phyloP scores from a whole-genome alignment of 352 stramenopile species.

The Phytophthora ohioensis region DNA sequence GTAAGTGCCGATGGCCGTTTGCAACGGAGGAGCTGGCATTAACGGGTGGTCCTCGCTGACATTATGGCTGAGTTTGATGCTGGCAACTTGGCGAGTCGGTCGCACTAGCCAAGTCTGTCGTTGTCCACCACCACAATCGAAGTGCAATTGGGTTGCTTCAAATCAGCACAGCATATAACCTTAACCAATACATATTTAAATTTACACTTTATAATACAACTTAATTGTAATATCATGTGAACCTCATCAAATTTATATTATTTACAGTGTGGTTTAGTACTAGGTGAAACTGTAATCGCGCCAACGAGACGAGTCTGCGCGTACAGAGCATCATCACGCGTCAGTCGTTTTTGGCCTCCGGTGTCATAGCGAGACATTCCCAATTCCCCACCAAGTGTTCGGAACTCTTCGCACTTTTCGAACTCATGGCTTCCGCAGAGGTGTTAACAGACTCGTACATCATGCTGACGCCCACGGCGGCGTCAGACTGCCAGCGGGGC shows the following conservation, averaged over 20 bases:
- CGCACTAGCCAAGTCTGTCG: constrained; percentile 1
- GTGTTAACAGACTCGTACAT: constrained; percentile 55
- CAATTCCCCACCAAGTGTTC: constrained; percentile 12
- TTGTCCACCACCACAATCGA: constrained; percentile 13
- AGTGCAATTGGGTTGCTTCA: constrained; percentile 12
- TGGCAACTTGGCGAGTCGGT: constrained; percentile 8
- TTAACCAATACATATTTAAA: background rate
- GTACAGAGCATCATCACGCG: constrained; percentile 21
- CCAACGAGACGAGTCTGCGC: constrained; percentile 10
- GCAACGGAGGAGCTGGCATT: background rate
- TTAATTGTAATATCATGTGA: background rate
- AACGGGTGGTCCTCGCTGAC: too few relatives aligned
- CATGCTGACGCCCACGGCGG: constrained; percentile 58
- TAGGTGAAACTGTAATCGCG: background rate
- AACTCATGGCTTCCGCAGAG: constrained; percentile 28
- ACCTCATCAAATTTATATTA: background rate
- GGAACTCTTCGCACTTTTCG: constrained; percentile 1
- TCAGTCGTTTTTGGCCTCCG: constrained; percentile 10
- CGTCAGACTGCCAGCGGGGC: constrained; percentile 18
- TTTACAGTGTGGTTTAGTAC: background rate
- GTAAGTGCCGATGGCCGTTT: background rate
- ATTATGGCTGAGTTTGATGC: background rate
- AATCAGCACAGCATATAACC: background rate
- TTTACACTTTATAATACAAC: background rate
- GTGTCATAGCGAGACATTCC: constrained; percentile 32